Conservation (phyloP, 495 filamentous ascomycete species). For the Aspergillus biplanus region DNA sequence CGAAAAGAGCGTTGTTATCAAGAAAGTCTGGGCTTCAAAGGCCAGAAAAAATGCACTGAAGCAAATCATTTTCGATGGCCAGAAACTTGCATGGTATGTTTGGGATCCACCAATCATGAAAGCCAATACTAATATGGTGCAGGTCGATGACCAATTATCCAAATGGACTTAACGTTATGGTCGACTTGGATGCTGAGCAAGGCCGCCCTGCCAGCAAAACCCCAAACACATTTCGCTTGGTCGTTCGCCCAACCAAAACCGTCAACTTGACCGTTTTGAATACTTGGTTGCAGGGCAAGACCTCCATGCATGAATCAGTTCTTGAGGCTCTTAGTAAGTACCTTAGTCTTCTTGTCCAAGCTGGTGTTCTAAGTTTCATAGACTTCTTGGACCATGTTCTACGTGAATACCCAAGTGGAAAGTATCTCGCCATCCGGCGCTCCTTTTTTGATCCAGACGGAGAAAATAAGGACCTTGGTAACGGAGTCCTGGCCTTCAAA, state of each 20-base stretch:
- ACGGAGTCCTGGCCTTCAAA: conserved; percentile 76
- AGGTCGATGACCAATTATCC: conserved; percentile 44
- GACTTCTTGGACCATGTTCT: conserved; percentile 88
- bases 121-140: conserved; percentile 10
- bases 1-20: conserved; percentile 66
- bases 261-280: conserved; percentile 68
- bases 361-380: conserved; percentile 29
- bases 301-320: conserved; percentile 61
- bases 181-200: conserved; percentile 71
- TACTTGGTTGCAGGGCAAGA: conserved; percentile 63
- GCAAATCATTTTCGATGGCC: conserved; percentile 75
- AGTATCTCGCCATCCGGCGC: conserved; percentile 70
- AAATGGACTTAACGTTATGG: conserved; percentile 45
- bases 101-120: neutral
- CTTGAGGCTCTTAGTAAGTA: conserved; percentile 76
- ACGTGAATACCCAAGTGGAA: conserved; percentile 70
- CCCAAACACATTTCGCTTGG: conserved; percentile 57
- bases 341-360: neutral
- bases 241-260: conserved; percentile 58
- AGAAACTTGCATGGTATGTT: conserved; percentile 75
- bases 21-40: conserved; percentile 72
- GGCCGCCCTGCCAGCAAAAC: conserved; percentile 37
- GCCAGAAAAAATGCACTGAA: conserved; percentile 57
- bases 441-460: conserved; percentile 65
- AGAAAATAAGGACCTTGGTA: conserved; percentile 47